phyloP scores from a whole-genome alignment of 1,284 basidiomycete genomes.

The Apiotrichum gracile region DNA sequence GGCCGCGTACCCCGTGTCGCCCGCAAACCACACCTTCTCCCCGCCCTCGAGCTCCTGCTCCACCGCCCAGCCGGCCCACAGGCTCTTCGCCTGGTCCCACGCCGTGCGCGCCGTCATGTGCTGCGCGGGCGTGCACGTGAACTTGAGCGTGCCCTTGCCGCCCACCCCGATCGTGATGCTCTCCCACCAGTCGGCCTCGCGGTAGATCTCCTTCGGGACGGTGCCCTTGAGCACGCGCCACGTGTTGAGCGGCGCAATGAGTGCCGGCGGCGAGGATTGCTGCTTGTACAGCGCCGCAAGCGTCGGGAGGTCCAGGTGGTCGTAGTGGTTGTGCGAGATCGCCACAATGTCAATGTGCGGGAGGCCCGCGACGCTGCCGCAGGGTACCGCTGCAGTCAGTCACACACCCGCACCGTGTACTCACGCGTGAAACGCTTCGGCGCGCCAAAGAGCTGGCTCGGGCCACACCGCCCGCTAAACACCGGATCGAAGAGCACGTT shows the following conservation, averaged over 20 bases:
- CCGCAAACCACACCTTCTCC: constrained; percentile 56
- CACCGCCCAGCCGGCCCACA: constrained; percentile 61
- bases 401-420: constrained; percentile 6
- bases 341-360: constrained; percentile 59
- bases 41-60: constrained; percentile 30
- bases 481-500: constrained; percentile 69
- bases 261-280: constrained; percentile 43
- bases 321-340: constrained; percentile 62
- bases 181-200: constrained; percentile 69
- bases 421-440: constrained; percentile 55
- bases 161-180: constrained; percentile 20
- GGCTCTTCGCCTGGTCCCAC: constrained; percentile 53
- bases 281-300: constrained; percentile 45
- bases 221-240: constrained; percentile 49
- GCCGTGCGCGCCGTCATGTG: constrained; percentile 54
- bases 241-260: constrained; percentile 61
- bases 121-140: constrained; percentile 45
- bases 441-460: constrained; percentile 54
- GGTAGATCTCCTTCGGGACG: constrained; percentile 43
- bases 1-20: constrained; percentile 55
- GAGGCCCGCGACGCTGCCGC: constrained; percentile 54
- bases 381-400: constrained; percentile 53
- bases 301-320: constrained; percentile 59
- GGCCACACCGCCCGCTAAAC: constrained; percentile 60
- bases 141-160: constrained; percentile 26